Conservation (phyloP, 2,329 filamentous ascomycete species). For the Chlorencoelia australis region DNA sequence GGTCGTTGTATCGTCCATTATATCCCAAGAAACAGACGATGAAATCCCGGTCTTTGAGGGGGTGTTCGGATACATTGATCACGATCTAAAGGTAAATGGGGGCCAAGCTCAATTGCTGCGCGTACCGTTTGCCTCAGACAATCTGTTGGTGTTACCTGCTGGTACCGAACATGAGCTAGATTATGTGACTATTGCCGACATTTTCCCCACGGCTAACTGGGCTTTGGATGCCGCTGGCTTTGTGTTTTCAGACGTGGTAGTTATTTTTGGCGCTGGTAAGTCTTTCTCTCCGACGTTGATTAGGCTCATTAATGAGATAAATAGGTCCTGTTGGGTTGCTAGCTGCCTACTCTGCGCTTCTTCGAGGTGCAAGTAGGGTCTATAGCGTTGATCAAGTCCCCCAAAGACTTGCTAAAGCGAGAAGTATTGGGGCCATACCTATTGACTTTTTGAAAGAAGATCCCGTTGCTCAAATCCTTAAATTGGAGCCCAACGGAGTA, state of each 20-base stretch:
- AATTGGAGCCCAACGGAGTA: slow-evolving; percentile 17
- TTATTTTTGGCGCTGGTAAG: slow-evolving; percentile 28
- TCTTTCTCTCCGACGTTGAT: neutral
- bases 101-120: slow-evolving; percentile 79
- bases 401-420: slow-evolving; percentile 20
- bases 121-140: slow-evolving; percentile 69
- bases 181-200: slow-evolving; percentile 25
- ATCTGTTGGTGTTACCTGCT: slow-evolving; percentile 65
- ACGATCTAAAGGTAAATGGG: slow-evolving; percentile 45
- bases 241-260: slow-evolving; percentile 22
- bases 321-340: slow-evolving; percentile 27
- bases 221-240: slow-evolving; percentile 19
- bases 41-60: slow-evolving; percentile 33
- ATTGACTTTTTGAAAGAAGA: slow-evolving; percentile 26
- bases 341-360: slow-evolving; percentile 25
- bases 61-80: slow-evolving; percentile 27
- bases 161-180: slow-evolving; percentile 14
- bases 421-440: slow-evolving; percentile 26
- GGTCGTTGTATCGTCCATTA: slow-evolving; percentile 43
- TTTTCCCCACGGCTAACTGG: slow-evolving; percentile 23
- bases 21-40: too few relatives aligned
- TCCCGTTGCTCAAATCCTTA: slow-evolving; percentile 25
- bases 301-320: too few relatives aligned
- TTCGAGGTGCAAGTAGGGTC: slow-evolving; percentile 26
- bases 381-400: slow-evolving; percentile 27